Conservation (phyloP, 345 rosid genomes). For the Carallia pectinifolia region DNA sequence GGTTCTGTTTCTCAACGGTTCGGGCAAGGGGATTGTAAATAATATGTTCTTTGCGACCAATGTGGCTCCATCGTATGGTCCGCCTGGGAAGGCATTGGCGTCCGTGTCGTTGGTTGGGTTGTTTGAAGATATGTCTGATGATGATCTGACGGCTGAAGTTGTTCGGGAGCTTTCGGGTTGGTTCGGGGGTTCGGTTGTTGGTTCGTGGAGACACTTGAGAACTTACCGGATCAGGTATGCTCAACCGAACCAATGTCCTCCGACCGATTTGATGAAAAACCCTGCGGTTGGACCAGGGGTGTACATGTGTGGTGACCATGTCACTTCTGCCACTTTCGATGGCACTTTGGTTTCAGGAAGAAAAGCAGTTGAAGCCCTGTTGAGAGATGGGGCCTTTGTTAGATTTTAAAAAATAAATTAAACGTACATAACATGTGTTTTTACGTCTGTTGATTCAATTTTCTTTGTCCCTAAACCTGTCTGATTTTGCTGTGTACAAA, state of each 20-base stretch:
- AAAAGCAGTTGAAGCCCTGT: conserved; percentile 69
- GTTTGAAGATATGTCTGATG: conserved; percentile 51
- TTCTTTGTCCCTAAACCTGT: too few relatives aligned
- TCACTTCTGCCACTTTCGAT: conserved; percentile 83
- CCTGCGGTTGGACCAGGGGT: conserved; percentile 45
- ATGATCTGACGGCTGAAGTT: conserved; percentile 47
- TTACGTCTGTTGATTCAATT: too few relatives aligned
- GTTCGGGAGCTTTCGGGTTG: conserved; percentile 60
- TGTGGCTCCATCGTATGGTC: conserved; percentile 76
- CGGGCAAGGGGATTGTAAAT: conserved; percentile 72
- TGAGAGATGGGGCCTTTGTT: conserved; percentile 32
- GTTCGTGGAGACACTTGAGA: conserved; percentile 69
- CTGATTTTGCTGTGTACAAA: too few relatives aligned
- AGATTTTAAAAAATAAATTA: neutral
- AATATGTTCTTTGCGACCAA: conserved; percentile 90
- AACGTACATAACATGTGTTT: too few relatives aligned
- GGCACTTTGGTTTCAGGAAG: conserved; percentile 90
- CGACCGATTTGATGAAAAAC: conserved; percentile 60
- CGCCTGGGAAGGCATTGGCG: conserved; percentile 59
- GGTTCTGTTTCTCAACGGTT: conserved; percentile 72
- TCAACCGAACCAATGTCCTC: conserved; percentile 83
- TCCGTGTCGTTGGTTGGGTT: conserved; percentile 81
- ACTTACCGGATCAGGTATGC: conserved; percentile 71
- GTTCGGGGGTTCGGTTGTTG: conserved; percentile 55
- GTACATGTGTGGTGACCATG: conserved; percentile 69